Evolutionary conservation across 108 stramenopile species (phyloP).

Genomic region (Skeletonema grethae): DNA sequence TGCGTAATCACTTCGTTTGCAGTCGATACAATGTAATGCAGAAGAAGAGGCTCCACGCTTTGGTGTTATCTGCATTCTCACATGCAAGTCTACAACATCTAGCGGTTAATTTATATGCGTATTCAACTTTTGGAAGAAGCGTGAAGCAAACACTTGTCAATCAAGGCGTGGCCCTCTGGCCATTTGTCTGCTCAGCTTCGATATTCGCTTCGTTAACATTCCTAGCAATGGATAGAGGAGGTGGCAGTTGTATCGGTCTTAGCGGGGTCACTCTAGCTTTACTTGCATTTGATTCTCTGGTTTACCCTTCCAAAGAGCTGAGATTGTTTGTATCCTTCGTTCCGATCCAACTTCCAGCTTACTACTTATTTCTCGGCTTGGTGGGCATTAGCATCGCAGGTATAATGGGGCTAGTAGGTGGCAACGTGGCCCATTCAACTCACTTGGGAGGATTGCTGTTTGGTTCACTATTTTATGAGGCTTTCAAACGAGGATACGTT

Average conservation of each 20-base stretch:
- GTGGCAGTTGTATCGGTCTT: conserved; percentile 64
- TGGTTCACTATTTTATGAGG: conserved; percentile 66
- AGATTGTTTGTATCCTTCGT: conserved; percentile 56
- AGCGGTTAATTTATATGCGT: conserved; percentile 59
- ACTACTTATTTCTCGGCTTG: conserved; percentile 48
- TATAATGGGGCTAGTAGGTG: conserved; percentile 31
- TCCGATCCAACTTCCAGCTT: conserved; percentile 61
- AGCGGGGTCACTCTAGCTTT: conserved; percentile 70
- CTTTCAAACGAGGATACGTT: conserved; percentile 47
- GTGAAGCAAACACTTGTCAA: conserved; percentile 21
- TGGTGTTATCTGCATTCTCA: conserved; percentile 63
- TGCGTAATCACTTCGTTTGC: conserved; percentile 60
- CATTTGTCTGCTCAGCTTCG: conserved; percentile 57
- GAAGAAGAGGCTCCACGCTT: conserved; percentile 39
- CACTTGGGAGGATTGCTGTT: conserved; percentile 82
- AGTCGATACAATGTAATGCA: conserved; percentile 45
- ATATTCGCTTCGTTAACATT: conserved; percentile 44
- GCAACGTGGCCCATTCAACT: conserved; percentile 61
- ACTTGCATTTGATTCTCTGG: conserved; percentile 59
- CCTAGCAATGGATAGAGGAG: conserved; percentile 25
- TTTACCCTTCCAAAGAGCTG: conserved; percentile 52
- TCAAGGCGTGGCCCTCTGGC: conserved; percentile 49
- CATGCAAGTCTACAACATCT: conserved; percentile 66
- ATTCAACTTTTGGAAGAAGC: conserved; percentile 57
- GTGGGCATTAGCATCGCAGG: conserved; percentile 51